phyloP scores from a whole-genome alignment of 768 basidiomycete genomes.

The Flagelloscypha sp. region DNA sequence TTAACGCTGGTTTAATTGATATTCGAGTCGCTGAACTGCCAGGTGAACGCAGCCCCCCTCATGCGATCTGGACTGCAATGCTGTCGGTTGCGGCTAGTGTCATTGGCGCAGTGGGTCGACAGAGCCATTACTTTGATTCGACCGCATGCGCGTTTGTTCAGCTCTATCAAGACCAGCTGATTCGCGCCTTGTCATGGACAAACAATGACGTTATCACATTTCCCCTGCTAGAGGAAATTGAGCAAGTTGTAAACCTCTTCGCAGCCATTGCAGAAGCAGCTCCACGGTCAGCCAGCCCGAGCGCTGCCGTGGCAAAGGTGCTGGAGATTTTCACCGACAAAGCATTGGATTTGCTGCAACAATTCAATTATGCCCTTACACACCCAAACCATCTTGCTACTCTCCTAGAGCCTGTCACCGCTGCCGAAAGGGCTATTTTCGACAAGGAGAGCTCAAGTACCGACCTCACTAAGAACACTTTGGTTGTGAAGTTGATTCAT shows the following conservation, averaged over 20 bases:
- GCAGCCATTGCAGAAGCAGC: conserved; percentile 58
- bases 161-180: conserved; percentile 75
- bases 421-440: conserved; percentile 61
- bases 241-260: conserved; percentile 72
- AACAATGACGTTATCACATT: conserved; percentile 70
- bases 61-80: conserved; percentile 79
- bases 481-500: conserved; percentile 64
- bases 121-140: conserved; percentile 71
- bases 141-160: conserved; percentile 84
- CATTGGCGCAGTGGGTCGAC: conserved; percentile 50
- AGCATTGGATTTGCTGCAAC: conserved; percentile 70
- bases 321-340: conserved; percentile 61
- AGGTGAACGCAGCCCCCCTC: conserved; percentile 70
- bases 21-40: conserved; percentile 61
- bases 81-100: conserved; percentile 71
- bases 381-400: conserved; percentile 86
- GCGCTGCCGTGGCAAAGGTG: conserved; percentile 51
- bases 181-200: conserved; percentile 73
- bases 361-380: conserved; percentile 82
- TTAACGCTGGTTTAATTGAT: conserved; percentile 67
- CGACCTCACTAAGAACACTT: conserved; percentile 63
- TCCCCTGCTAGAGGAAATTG: conserved; percentile 74
- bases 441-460: conserved; percentile 57
- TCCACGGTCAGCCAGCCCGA: conserved; percentile 34
- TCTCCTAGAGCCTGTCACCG: conserved; percentile 69